phyloP scores from a whole-genome alignment of 495 filamentous ascomycete genomes.

The Penicillium steckii region DNA sequence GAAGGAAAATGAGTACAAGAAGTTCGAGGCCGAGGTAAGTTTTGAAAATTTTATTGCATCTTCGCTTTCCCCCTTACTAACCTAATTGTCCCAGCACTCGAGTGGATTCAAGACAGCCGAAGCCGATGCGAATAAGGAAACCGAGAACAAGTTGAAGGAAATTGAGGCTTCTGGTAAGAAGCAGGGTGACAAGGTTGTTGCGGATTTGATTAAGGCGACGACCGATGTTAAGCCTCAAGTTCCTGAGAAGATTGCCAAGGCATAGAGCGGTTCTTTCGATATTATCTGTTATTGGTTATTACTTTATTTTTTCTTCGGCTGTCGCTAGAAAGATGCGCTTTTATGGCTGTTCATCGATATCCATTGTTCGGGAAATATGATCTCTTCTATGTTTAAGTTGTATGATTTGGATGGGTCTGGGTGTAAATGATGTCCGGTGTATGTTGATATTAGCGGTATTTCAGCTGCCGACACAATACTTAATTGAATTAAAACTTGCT shows the following conservation, averaged over 20 bases:
- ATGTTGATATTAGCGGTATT: neutral
- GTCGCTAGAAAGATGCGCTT: slow-evolving; percentile 19
- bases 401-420: too few relatives aligned
- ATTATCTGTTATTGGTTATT: slow-evolving; percentile 1
- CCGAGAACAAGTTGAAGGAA: slow-evolving; percentile 74
- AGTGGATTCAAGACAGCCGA: slow-evolving; percentile 86
- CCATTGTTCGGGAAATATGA: slow-evolving; percentile 26
- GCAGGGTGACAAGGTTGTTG: slow-evolving; percentile 74
- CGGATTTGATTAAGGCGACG: slow-evolving; percentile 75
- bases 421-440: too few relatives aligned
- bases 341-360: slow-evolving; percentile 30
- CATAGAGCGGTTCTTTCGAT: slow-evolving; percentile 29
- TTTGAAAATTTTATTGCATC: neutral
- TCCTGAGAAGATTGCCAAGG: slow-evolving; percentile 52
- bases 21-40: slow-evolving; percentile 85
- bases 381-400: slow-evolving; percentile 2
- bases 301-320: slow-evolving; percentile 18
- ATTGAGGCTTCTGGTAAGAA: slow-evolving; percentile 79
- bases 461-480: neutral
- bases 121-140: slow-evolving; percentile 79
- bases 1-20: slow-evolving; percentile 94
- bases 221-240: slow-evolving; percentile 73
- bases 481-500: neutral
- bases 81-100: slow-evolving; percentile 57
- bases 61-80: neutral